phyloP scores from a whole-genome alignment of 2,329 filamentous ascomycete genomes.

The Nothophoma quercina region DNA sequence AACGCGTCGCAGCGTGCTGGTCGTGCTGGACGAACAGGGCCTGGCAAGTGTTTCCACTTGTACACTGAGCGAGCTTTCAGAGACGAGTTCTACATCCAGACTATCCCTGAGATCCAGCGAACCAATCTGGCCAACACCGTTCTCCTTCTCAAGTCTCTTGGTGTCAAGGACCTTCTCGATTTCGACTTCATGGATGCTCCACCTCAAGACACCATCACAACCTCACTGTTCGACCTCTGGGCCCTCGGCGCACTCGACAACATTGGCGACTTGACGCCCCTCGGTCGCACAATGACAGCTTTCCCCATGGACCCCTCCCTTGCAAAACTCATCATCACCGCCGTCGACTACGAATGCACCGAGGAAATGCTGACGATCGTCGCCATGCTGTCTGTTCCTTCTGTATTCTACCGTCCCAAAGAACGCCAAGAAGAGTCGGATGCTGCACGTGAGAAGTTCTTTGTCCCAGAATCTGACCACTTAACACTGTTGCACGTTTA shows the following conservation, averaged over 20 bases:
- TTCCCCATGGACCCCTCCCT: conserved; percentile 98
- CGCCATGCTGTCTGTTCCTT: conserved; percentile 95
- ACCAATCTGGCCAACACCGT: conserved; percentile 97
- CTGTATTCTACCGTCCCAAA: conserved; percentile 95
- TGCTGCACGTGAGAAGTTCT: conserved; percentile 94
- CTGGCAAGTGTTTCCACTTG: conserved; percentile 91
- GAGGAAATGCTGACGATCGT: conserved; percentile 99
- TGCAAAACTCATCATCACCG: conserved; percentile 92
- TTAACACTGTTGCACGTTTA: conserved; percentile 96
- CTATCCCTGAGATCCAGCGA: conserved; percentile 96
- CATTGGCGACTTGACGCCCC: conserved; percentile 84
- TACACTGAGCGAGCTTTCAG: conserved; percentile 95
- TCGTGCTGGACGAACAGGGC: conserved; percentile 90
- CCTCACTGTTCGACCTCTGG: conserved; percentile 97
- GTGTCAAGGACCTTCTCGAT: conserved; percentile 91
- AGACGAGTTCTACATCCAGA: conserved; percentile 95
- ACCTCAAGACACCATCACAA: conserved; percentile 96
- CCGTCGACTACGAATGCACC: conserved; percentile 87
- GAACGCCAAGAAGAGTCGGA: conserved; percentile 97
- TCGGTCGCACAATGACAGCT: conserved; percentile 92
- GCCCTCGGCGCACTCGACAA: conserved; percentile 93
- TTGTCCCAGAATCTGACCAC: conserved; percentile 96
- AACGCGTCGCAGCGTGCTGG: conserved; percentile 94
- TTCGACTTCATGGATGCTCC: conserved; percentile 99
- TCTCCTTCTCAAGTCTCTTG: conserved; percentile 89